A percentile compares a stretch with the other conserved stretches of the same genome.
Evolutionary conservation across 352 stramenopile species (phyloP).

Genomic region (Pythium biforme): DNA sequence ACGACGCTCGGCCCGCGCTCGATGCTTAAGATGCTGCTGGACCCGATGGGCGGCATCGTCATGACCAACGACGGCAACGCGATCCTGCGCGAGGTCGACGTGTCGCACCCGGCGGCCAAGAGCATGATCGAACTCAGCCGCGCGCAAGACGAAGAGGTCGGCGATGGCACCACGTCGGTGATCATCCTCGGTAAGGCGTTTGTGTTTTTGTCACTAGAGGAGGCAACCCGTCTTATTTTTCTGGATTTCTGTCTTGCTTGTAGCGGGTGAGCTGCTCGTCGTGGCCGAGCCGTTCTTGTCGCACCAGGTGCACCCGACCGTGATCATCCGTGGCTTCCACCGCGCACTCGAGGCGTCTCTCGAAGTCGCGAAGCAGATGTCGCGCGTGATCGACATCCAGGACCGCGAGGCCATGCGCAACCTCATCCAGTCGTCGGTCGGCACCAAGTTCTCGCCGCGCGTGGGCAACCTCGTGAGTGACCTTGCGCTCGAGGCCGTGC

Average conservation of each 20-base stretch:
- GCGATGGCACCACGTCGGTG: constrained; percentile 99
- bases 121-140: constrained; percentile 99
- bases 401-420: constrained; percentile 95
- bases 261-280: constrained; percentile 96
- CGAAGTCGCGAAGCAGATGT: constrained; percentile 92
- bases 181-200: constrained; percentile 94
- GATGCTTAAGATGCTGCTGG: constrained; percentile 99
- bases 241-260: not conserved
- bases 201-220: not conserved
- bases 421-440: constrained; percentile 96
- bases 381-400: constrained; percentile 92
- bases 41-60: constrained; percentile 99
- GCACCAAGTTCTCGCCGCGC: constrained; percentile 97
- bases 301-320: constrained; percentile 97
- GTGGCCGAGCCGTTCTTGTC: constrained; percentile 96
- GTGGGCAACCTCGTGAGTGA: constrained; percentile 97
- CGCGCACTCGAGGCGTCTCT: constrained; percentile 84
- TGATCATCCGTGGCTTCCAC: constrained; percentile 97
- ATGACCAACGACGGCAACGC: constrained; percentile 99
- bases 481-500: constrained; percentile 96
- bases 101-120: constrained; percentile 97
- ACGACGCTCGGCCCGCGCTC: constrained; percentile 98
- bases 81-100: constrained; percentile 98
- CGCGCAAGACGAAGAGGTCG: constrained; percentile 99
- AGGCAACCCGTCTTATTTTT: not conserved